Base-by-base conservation (phyloP, 495 filamentous ascomycete genomes). In the Friedmanniomyces simplex region DNA sequence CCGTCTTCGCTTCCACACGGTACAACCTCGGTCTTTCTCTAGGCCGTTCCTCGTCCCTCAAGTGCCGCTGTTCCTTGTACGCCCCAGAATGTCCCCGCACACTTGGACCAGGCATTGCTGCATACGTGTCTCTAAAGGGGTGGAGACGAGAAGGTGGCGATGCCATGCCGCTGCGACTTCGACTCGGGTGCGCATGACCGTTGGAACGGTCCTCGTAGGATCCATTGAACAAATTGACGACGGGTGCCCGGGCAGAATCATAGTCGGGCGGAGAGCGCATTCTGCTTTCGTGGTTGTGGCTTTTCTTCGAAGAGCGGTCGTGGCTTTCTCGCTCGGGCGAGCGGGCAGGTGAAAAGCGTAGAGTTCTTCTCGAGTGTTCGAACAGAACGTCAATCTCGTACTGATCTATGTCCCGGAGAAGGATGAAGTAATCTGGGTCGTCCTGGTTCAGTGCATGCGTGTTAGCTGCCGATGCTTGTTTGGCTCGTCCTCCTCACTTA, bases 361-460 rank as follows among this genome's bases (percentile, higher is more conserved):
- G 66, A 12, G 68, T 63, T 42, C 63, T 61, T 36, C 66, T 66
- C 12, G 68, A 69, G 46, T 71, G 68, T 47, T 71, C 68, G 57
- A 71, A 71, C 5, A 71, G 63, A 39, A 71, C 64, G 18, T 69
- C 66, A 4, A 67, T 69, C 25, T 71, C 67, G 22, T 59, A 63
- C 0, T 42, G 30, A 50, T 69, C 66, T 61, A 71, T 63, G 30
- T 71, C 67, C 26, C 65, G 68, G 12, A 66, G 54, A 41, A 71
- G 67, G 47, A 71, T 69, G 57, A 69, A 62, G 56, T 64, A 71
- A 52, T 69, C 55, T 1, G 37, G 55, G 55, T 71, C 64, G 52
- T 7, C 20, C 68, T 71, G 28, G 3, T 32, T 10, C 28, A 32
- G 28, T 3, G 28, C 28, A 10, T 32, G 28, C 28, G 28, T 32